Percentiles rank a stretch among this genome's conserved stretches.
These are phyloP conservation scores for Pascua guehoae DNA, from an alignment of 1,284 basidiomycete genomes.

Conservation along the genomic window DNA sequence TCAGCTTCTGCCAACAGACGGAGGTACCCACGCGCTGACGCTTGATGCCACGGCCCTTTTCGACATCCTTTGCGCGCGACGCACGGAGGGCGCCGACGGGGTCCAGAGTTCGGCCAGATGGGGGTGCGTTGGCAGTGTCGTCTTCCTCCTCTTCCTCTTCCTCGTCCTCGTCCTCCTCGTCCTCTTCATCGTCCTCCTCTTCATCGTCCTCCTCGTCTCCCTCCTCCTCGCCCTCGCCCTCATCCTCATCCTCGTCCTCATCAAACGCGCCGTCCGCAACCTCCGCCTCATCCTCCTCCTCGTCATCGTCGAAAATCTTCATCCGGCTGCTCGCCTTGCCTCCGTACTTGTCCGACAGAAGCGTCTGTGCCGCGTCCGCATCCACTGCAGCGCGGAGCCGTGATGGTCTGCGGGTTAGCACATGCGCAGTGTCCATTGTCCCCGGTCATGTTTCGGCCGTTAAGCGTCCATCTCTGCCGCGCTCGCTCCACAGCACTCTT, in stretches of 20 bases:
- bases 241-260: conserved; percentile 68
- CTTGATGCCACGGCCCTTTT: conserved; percentile 73
- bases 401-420: conserved; percentile 57
- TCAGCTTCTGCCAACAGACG: neutral
- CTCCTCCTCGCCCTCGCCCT: conserved; percentile 53
- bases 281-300: conserved; percentile 38
- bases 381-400: conserved; percentile 60
- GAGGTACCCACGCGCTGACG: conserved; percentile 67
- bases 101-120: conserved; percentile 35
- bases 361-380: conserved; percentile 55
- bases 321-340: conserved; percentile 63
- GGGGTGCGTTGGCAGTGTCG: conserved; percentile 42
- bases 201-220: conserved; percentile 38
- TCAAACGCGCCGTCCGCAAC: conserved; percentile 63
- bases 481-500: neutral
- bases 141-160: conserved; percentile 51
- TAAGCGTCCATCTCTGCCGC: neutral
- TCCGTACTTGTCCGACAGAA: conserved; percentile 61
- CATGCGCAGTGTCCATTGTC: neutral
- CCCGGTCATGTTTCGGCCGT: too few relatives aligned
- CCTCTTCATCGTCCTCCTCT: conserved; percentile 47
- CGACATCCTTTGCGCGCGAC: conserved; percentile 49
- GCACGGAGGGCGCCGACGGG: conserved; percentile 50
- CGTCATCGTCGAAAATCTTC: conserved; percentile 54
- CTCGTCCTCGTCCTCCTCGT: conserved; percentile 51